Conservation (phyloP, 2,329 filamentous ascomycete genomes). For the Hypoxylon sp. region DNA sequence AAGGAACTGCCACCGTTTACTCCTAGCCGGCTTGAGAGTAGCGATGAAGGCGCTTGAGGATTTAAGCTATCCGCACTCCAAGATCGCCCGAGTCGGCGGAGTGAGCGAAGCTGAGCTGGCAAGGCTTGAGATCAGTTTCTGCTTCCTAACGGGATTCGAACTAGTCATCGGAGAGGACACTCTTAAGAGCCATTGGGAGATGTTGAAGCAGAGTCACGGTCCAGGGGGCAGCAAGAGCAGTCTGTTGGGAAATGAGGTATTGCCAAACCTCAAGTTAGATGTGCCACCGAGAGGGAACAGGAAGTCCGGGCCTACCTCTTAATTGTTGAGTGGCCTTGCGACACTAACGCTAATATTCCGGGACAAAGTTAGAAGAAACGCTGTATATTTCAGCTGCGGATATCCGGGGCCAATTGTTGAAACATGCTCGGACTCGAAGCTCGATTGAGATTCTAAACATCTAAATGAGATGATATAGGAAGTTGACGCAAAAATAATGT, state of each 20-base stretch:
- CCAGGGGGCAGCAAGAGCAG: slow-evolving; percentile 11
- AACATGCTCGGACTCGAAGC: not conserved
- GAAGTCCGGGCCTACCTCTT: not conserved
- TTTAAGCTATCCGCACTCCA: slow-evolving; percentile 85
- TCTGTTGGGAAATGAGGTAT: slow-evolving; percentile 19
- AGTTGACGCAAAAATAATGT: not conserved
- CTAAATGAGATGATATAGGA: slow-evolving; percentile 2
- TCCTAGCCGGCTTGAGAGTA: slow-evolving; percentile 86
- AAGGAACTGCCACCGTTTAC: slow-evolving; percentile 87
- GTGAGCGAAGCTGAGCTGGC: slow-evolving; percentile 86
- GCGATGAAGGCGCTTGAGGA: slow-evolving; percentile 98
- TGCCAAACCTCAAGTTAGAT: slow-evolving; percentile 46
- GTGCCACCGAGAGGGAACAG: slow-evolving; percentile 39
- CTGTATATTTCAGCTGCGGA: not conserved
- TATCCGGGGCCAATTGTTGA: not conserved
- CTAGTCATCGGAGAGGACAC: slow-evolving; percentile 74
- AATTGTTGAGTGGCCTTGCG: not conserved
- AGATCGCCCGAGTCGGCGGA: slow-evolving; percentile 89
- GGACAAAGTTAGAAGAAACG: not conserved
- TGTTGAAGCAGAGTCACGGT: slow-evolving; percentile 61
- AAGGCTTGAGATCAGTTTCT: slow-evolving; percentile 89
- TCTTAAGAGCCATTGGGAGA: slow-evolving; percentile 76
- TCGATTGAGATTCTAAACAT: slow-evolving; percentile 6
- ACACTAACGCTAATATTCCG: not conserved
- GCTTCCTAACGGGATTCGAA: slow-evolving; percentile 88